phyloP scores from a whole-genome alignment of 2,329 filamentous ascomycete species.

The Lasiodiplodia theobromae region DNA sequence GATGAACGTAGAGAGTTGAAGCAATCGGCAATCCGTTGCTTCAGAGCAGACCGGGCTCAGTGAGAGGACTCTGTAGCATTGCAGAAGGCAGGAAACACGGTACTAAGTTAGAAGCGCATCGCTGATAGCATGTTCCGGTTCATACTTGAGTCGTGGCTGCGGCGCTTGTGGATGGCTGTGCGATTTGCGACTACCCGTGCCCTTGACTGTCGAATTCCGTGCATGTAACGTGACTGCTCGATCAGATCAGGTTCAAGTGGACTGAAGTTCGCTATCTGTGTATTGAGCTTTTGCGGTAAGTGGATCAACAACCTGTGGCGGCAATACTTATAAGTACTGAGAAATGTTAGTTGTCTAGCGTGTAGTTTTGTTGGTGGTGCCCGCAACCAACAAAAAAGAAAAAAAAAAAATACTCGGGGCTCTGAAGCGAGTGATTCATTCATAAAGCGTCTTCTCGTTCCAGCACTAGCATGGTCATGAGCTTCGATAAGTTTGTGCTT shows the following conservation, averaged over 20 bases:
- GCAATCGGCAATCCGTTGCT: neutral
- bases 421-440: neutral
- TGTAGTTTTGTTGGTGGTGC: neutral
- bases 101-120: too few relatives aligned
- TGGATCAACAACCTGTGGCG: neutral
- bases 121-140: too few relatives aligned
- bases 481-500: neutral
- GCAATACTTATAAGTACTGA: neutral
- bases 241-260: neutral
- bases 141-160: neutral
- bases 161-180: neutral
- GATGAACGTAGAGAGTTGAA: neutral
- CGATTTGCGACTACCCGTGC: neutral
- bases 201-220: neutral
- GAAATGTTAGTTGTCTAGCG: neutral
- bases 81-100: neutral
- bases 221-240: neutral
- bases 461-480: neutral
- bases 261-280: neutral
- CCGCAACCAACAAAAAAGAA: neutral
- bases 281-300: neutral
- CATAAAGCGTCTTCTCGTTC: neutral
- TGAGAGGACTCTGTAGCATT: neutral
- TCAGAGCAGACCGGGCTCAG: neutral
- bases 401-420: neutral